A percentile compares a stretch with the other conserved stretches of the same genome.
Conservation (phyloP, 768 basidiomycete species). For the Filobasidium wieringae region DNA sequence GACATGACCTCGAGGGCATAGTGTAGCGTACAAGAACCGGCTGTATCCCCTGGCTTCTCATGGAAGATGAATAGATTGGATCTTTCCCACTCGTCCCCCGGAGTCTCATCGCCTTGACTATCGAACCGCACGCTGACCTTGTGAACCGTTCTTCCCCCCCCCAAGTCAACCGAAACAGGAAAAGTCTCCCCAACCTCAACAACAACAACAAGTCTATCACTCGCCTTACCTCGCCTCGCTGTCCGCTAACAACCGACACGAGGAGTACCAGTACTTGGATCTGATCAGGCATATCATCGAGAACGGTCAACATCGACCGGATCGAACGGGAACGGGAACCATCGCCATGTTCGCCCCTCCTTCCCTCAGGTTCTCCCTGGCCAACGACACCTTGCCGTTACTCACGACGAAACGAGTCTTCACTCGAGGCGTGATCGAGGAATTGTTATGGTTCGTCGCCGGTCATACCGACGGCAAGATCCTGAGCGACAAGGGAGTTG, state of each 20-base stretch:
- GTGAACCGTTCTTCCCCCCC: too few relatives aligned
- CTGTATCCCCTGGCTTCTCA: too few relatives aligned
- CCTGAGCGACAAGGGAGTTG: constrained; percentile 68
- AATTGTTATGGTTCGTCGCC: constrained; percentile 84
- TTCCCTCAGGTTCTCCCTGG: constrained; percentile 75
- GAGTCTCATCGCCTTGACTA: too few relatives aligned
- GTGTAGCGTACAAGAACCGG: neutral
- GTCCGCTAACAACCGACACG: constrained; percentile 32
- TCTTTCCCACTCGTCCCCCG: too few relatives aligned
- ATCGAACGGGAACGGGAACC: constrained; percentile 92
- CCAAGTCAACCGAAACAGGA: too few relatives aligned
- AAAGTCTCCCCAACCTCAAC: too few relatives aligned
- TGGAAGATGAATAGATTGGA: too few relatives aligned
- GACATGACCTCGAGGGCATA: neutral
- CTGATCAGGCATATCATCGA: constrained; percentile 67
- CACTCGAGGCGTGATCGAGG: constrained; percentile 77
- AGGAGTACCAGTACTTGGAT: constrained; percentile 79
- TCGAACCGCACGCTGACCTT: too few relatives aligned
- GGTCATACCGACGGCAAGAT: constrained; percentile 70
- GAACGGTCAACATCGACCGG: constrained; percentile 64
- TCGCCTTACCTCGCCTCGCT: neutral
- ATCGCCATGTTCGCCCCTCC: constrained; percentile 84
- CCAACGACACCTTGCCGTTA: constrained; percentile 58
- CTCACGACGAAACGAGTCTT: constrained; percentile 94
- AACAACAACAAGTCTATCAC: too few relatives aligned